Percentiles rank a stretch among this genome's conserved stretches.
phyloP scores from a whole-genome alignment of 257 asterid genomes.

The Lavandula angustifolia region DNA sequence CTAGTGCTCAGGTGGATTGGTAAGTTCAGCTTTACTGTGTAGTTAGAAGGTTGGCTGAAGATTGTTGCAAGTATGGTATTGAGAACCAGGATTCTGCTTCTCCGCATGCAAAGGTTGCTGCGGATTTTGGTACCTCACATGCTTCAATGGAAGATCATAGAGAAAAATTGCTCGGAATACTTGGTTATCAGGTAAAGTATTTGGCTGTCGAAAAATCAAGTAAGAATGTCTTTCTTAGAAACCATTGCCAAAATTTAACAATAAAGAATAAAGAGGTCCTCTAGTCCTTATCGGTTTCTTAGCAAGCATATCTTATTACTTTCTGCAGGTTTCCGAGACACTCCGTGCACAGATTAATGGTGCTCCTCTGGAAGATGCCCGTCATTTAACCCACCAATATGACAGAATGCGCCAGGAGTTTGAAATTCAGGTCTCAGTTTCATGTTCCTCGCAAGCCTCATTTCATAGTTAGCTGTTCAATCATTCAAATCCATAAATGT shows the following conservation, averaged over 20 bases:
- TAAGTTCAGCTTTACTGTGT: conserved; percentile 41
- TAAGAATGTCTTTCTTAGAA: not conserved
- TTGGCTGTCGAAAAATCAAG: conserved; percentile 14
- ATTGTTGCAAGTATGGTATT: conserved; percentile 81
- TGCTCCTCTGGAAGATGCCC: conserved; percentile 97
- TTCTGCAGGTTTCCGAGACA: conserved; percentile 74
- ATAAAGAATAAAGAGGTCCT: not conserved
- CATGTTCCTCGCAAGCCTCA: conserved; percentile 6
- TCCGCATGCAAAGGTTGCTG: conserved; percentile 66
- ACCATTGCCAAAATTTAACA: not conserved
- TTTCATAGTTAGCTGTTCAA: conserved; percentile 8
- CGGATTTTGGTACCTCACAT: conserved; percentile 80
- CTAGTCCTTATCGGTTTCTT: not conserved
- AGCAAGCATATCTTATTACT: not conserved
- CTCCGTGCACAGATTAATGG: conserved; percentile 67
- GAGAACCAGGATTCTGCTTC: conserved; percentile 70
- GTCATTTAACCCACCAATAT: conserved; percentile 81
- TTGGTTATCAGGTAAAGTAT: conserved; percentile 67
- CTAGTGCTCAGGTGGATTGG: conserved; percentile 22
- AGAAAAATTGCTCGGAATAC: conserved; percentile 78
- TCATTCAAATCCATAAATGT: conserved; percentile 20
- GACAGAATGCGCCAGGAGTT: conserved; percentile 86
- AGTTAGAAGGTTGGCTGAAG: conserved; percentile 88
- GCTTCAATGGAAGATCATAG: conserved; percentile 82
- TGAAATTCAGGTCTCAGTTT: conserved; percentile 69